These are phyloP conservation scores for Leccinum solheimii DNA, from an alignment of 1,284 basidiomycete species.

Conservation along the genomic window DNA sequence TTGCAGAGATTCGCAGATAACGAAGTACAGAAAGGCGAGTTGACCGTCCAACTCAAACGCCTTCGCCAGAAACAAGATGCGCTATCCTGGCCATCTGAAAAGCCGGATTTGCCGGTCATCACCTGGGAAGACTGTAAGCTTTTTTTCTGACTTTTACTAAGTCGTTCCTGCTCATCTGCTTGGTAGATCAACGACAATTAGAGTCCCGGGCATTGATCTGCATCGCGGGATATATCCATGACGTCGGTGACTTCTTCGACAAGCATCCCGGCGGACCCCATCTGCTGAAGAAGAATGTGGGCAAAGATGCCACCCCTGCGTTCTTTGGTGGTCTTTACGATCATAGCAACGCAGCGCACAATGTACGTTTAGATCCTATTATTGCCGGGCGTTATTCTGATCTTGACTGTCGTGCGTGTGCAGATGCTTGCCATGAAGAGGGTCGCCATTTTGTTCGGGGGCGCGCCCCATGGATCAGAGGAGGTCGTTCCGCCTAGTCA, in stretches of 20 bases:
- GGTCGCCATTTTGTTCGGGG: slow-evolving; percentile 80
- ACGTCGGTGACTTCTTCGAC: slow-evolving; percentile 76
- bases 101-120: slow-evolving; percentile 76
- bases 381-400: neutral
- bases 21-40: slow-evolving; percentile 85
- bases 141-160: neutral
- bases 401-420: slow-evolving; percentile 15
- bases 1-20: slow-evolving; percentile 76
- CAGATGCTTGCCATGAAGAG: slow-evolving; percentile 81
- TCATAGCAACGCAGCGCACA: slow-evolving; percentile 85
- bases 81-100: slow-evolving; percentile 73
- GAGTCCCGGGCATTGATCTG: slow-evolving; percentile 74
- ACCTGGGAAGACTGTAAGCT: slow-evolving; percentile 75
- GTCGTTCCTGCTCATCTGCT: neutral
- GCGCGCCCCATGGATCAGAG: slow-evolving; percentile 57
- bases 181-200: slow-evolving; percentile 68
- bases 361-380: slow-evolving; percentile 46
- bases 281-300: slow-evolving; percentile 68
- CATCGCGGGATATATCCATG: slow-evolving; percentile 86
- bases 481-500: slow-evolving; percentile 61
- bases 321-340: slow-evolving; percentile 93
- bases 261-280: slow-evolving; percentile 78
- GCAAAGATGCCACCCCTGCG: slow-evolving; percentile 82
- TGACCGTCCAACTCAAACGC: slow-evolving; percentile 87
- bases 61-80: slow-evolving; percentile 67